Evolutionary conservation across 108 stramenopile genomes (phyloP).

Genomic region (Skeletonema grethae): DNA sequence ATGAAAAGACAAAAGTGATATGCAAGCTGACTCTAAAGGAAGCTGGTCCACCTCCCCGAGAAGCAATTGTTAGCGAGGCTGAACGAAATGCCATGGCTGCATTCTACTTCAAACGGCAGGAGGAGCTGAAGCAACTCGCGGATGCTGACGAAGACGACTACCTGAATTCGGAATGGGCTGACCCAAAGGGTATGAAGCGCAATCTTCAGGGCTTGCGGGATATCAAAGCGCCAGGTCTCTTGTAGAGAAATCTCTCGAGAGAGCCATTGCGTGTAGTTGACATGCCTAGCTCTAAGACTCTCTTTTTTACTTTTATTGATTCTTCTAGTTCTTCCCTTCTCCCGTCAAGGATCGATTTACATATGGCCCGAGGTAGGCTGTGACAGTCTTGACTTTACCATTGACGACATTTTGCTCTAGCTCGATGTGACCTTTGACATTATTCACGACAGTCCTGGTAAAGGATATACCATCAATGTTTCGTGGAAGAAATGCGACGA

Average conservation of each 20-base stretch:
- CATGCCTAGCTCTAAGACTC: no score
- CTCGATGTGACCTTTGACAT: constrained; percentile 50
- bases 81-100: constrained; percentile 94
- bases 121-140: constrained; percentile 82
- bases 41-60: constrained; percentile 79
- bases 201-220: constrained; percentile 47
- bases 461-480: constrained; percentile 67
- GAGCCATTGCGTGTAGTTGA: no score
- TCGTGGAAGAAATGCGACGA: constrained; percentile 72
- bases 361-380: constrained; percentile 61
- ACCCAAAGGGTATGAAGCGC: constrained; percentile 77
- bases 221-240: constrained; percentile 50
- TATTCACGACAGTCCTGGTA: constrained; percentile 50
- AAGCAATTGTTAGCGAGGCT: constrained; percentile 83
- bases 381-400: constrained; percentile 83
- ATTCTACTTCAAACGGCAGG: constrained; percentile 89
- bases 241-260: background rate
- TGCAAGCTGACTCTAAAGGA: constrained; percentile 77
- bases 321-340: background rate
- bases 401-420: constrained; percentile 80
- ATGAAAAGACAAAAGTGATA: constrained; percentile 89
- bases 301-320: background rate
- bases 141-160: constrained; percentile 89
- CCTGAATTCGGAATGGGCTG: constrained; percentile 81
- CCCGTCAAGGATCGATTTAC: background rate